Evolutionary conservation across 2,329 filamentous ascomycete genomes (phyloP).

Genomic region (Trichoderma simmonsii): DNA sequence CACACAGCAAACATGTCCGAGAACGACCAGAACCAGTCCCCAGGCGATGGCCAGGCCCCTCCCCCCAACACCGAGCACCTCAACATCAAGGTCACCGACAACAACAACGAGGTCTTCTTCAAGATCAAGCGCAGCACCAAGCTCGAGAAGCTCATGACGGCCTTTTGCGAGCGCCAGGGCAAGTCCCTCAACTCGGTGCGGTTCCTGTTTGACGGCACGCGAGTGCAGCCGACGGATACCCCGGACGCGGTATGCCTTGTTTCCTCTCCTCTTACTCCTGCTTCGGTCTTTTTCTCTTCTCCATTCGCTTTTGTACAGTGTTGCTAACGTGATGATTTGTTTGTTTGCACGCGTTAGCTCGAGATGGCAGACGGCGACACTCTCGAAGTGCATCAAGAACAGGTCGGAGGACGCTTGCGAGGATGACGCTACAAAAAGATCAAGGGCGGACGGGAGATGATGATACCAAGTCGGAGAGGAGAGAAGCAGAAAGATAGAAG

Average conservation of each 20-base stretch:
- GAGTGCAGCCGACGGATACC: slow-evolving; percentile 84
- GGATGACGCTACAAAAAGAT: neutral
- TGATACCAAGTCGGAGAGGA: neutral
- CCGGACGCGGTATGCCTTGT: slow-evolving; percentile 75
- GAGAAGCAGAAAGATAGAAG: neutral
- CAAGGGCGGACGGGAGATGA: neutral
- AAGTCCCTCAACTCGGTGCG: slow-evolving; percentile 81
- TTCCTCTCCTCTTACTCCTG: neutral
- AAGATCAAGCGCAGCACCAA: slow-evolving; percentile 98
- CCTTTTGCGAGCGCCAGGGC: slow-evolving; percentile 94
- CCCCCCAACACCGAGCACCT: slow-evolving; percentile 70
- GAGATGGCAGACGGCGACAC: slow-evolving; percentile 97
- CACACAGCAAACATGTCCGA: slow-evolving; percentile 42
- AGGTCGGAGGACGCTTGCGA: slow-evolving; percentile 71
- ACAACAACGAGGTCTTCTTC: slow-evolving; percentile 99
- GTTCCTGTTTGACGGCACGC: slow-evolving; percentile 93
- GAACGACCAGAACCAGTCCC: slow-evolving; percentile 41
- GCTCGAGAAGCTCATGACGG: slow-evolving; percentile 96
- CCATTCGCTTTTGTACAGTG: slow-evolving; percentile 43
- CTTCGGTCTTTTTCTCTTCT: neutral
- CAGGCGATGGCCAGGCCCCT: slow-evolving; percentile 32
- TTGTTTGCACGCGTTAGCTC: slow-evolving; percentile 51
- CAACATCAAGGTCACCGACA: slow-evolving; percentile 99
- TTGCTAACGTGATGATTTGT: slow-evolving; percentile 40
- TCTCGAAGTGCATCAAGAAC: slow-evolving; percentile 96